Base-by-base conservation (phyloP, 805 yeast genomes). In the Tetrapisispora arboricola region DNA sequence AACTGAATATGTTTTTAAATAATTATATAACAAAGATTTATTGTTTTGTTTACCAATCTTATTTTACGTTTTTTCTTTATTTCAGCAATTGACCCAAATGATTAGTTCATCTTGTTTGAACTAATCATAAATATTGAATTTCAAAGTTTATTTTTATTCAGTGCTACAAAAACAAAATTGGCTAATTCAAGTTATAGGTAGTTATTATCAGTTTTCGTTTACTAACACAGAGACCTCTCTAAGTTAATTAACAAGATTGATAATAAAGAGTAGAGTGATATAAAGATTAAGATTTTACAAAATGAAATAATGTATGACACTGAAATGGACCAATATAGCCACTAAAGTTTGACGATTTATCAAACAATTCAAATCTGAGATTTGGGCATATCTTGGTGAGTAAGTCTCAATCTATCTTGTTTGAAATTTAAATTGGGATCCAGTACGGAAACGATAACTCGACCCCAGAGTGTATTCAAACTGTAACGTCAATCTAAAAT, bases 281-380 rank as follows among this genome's bases (percentile, higher is more conserved):
- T 21, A 34, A 24, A 29, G 17, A 32, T 19, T 13, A 15, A 24
- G 10, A 34, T 16, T 22, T 29, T n/a, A n/a, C n/a, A n/a, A n/a
- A n/a, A 28, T 3, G 27, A 27, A 39, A 32, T 8, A 18, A 39
- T 39, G 32, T 39, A 19, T 27, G 33, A 28, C 41, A 28, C 32
- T 39, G 41, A 39, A 38, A 39, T 39, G 41, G 41, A 39, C 41
- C 41, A 39, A 39, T 39, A 39, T 39, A 39, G 28, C 37, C 36
- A 33, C 22, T 5, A 10, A 7, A n/a, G 18, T n/a, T 32, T 21
- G 21, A 32, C 16, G 6, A 21, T 6, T 21, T 8, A 22, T 32
- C 11, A 32, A 20, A 13, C 17, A 7, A 15, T 12, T 21, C 25
- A 17, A 31, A 20, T 32, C 5, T 19, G 27, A 9, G n/a, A 32